Conservation (phyloP, 768 basidiomycete genomes). For the Tylopilus sp. region DNA sequence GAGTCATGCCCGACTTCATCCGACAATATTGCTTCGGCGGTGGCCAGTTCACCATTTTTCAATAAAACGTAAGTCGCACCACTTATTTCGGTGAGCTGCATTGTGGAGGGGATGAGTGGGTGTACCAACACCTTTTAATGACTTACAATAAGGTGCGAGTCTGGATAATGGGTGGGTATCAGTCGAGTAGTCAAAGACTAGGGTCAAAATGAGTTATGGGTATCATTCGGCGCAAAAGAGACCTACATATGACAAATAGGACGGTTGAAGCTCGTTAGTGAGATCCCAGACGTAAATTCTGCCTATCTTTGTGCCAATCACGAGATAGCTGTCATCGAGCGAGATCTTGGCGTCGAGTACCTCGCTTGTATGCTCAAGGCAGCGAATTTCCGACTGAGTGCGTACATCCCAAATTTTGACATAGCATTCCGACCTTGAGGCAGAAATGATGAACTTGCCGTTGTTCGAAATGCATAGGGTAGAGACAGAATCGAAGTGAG, state of each 20-base stretch:
- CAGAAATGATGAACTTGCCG: slow-evolving; percentile 20
- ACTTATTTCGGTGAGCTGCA: slow-evolving; percentile 13
- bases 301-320: slow-evolving; percentile 6
- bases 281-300: slow-evolving; percentile 15
- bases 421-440: slow-evolving; percentile 10
- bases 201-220: neutral
- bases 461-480: slow-evolving; percentile 18
- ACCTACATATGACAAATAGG: slow-evolving; percentile 14
- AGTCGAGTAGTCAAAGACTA: slow-evolving; percentile 10
- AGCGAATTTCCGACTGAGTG: slow-evolving; percentile 1
- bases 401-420: slow-evolving; percentile 20
- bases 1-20: slow-evolving; percentile 7
- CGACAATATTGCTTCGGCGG: slow-evolving; percentile 14
- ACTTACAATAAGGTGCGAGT: slow-evolving; percentile 6
- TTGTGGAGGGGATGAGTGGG: too few species aligned
- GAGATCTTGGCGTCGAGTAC: slow-evolving; percentile 15
- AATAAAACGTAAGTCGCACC: slow-evolving; percentile 8
- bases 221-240: neutral
- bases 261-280: slow-evolving; percentile 2
- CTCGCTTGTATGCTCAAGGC: slow-evolving; percentile 8
- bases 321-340: slow-evolving; percentile 11
- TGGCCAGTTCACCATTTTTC: slow-evolving; percentile 3
- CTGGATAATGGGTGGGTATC: neutral
- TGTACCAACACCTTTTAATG: neutral
- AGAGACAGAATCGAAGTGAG: slow-evolving; percentile 15